Base-by-base conservation (phyloP, 164 flowering plant species). In the Echeveria elegans region DNA sequence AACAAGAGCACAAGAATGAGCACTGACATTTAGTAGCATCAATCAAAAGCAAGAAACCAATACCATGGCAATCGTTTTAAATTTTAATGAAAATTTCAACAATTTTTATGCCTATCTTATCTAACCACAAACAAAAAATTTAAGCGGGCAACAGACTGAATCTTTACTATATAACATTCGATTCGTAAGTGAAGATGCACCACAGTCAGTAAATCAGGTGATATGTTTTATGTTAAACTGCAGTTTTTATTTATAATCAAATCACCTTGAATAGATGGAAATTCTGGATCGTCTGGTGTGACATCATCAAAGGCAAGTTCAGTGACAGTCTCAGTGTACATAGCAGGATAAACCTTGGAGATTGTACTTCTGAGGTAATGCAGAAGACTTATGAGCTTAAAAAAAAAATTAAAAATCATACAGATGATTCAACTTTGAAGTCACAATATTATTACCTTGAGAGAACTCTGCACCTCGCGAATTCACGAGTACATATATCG, bases 231-330 rank as follows among this genome's bases (percentile, higher is more conserved):
- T 19, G 28, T 29, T 29, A 28, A 11, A 28, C 6, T 56, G 19
- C 61, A 56, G 12, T 28, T 28, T 9, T 56, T n/a, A n/a, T 26
- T 11, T 28, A 32, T 23, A 56, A 56, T n/a, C n/a, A n/a, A n/a
- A n/a, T 74, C 69, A 89, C 99, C 99, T 87, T 94, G 99, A 82
- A 94, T 94, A 67, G 83, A 86, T 71, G 90, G 64, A 74, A 91
- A 94, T 69, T 94, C 99, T 61, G 97, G 99, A 71, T 94, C 99
- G 67, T 86, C 83, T 47, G 97, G 94, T 48, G 90, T 82, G 68
- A 94, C 80, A 75, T 91, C 99, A 79, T 94, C 97, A 86, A 88
- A 94, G 50, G 99, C 99, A 71, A 94, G 97, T 66, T 92, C 99
- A 30, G 94, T 82, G 30, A 87, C 81, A 79, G 88, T 86, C 73